Base-by-base conservation (phyloP, 495 filamentous ascomycete species). In the Penicillium soppii region DNA sequence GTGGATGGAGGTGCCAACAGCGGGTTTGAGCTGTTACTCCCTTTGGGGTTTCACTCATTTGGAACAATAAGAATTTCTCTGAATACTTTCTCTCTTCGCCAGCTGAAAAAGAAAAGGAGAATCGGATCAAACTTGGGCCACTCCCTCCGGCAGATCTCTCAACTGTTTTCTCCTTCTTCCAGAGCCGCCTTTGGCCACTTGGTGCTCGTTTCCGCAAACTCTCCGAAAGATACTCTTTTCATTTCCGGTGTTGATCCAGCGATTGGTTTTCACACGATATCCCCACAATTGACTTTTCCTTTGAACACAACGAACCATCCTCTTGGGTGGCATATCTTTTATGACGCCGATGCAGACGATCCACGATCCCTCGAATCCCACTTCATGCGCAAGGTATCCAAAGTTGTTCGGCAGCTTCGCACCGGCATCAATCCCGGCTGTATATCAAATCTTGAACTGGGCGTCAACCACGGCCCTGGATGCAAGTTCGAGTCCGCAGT, bases 221-320 rank as follows among this genome's bases (percentile, higher is more conserved):
- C 52, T 2, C 56, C 50, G 23, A 20, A 25, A 16, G 41, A 19
- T 7, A 43, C 42, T 32, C 23, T 60, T 2, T 37, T 20, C 5
- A 38, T 66, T 6, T 53, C 59, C 21, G 47, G 21, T 17, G 53
- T 63, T 23, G 52, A 66, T 47, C 42, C 43, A 9, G 54, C 51
- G 2, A 63, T 66, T 27, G 62, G 62, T 10, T 49, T 66, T n/a
- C 57, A 63, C 13, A 66, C 62, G 4, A 50, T 66, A 23, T 58
- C 62, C 16, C 59, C 62, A 1, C 43, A 58, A 9, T 4, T 33
- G 8, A 50, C 22, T 8, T 50, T 58, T 13, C 60, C 60, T 5
- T 5, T 66, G 17, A 32, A 38, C 2, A 40, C 35, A 15, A 29
- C 15, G 19, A 25, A 25, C 13, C 40, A 21, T 19, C 48, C 47